These are phyloP conservation scores for Pseudogymnoascus destructans DNA, from an alignment of 2,329 filamentous ascomycete genomes.

Conservation along the genomic window DNA sequence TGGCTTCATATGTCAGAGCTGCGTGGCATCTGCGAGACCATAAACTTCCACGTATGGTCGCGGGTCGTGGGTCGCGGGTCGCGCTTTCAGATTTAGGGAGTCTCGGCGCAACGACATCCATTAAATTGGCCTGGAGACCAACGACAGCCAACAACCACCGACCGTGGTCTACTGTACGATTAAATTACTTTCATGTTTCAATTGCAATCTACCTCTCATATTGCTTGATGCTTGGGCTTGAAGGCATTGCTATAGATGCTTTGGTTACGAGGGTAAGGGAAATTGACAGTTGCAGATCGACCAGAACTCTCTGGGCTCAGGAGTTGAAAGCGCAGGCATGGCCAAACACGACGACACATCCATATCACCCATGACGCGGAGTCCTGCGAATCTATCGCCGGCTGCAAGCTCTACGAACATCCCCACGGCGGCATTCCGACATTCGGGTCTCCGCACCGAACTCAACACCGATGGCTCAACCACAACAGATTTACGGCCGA, in stretches of 20 bases:
- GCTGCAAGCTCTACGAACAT: constrained; percentile 18
- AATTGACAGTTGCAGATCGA: constrained; percentile 5
- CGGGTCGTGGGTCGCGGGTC: not conserved
- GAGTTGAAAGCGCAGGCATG: constrained; percentile 6
- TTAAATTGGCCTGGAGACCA: not conserved
- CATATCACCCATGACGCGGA: constrained; percentile 27
- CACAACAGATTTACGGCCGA: constrained; percentile 11
- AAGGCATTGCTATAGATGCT: constrained; percentile 2
- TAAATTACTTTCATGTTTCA: constrained; percentile 7
- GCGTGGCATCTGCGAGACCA: not conserved
- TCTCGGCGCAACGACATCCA: not conserved
- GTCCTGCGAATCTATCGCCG: constrained; percentile 21
- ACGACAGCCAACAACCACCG: not conserved
- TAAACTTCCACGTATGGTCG: not conserved
- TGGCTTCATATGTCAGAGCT: not conserved
- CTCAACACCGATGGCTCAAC: constrained; percentile 16
- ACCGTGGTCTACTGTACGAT: not conserved
- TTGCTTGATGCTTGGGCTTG: constrained; percentile 3
- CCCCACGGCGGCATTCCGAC: constrained; percentile 16
- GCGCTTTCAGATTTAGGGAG: constrained; percentile 5
- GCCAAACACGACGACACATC: constrained; percentile 5
- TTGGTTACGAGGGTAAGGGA: constrained; percentile 1
- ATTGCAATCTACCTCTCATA: constrained; percentile 2
- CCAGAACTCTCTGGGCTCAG: not conserved
- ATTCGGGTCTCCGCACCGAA: constrained; percentile 22